phyloP scores from a whole-genome alignment of 2,329 filamentous ascomycete genomes.

The Ceratocystis papillata region DNA sequence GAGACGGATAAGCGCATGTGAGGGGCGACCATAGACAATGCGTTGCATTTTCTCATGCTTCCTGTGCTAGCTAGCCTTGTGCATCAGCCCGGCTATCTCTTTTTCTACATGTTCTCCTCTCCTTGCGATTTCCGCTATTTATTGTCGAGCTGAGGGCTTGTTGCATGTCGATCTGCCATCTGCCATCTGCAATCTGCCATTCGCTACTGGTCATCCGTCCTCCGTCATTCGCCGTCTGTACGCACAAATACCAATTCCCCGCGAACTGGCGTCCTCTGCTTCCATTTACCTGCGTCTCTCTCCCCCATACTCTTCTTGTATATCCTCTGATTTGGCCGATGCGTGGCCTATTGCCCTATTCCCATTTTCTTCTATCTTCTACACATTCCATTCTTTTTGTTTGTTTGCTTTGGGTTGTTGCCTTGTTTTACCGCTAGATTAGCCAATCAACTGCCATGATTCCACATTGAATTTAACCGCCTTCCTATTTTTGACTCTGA shows the following conservation, averaged over 20 bases:
- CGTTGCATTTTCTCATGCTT: not conserved
- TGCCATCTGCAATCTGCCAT: too few relatives aligned
- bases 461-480: not conserved
- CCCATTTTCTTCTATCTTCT: not conserved
- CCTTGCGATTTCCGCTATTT: not conserved
- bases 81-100: too few relatives aligned
- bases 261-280: not conserved
- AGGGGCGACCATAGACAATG: not conserved
- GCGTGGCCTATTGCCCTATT: not conserved
- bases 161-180: not conserved
- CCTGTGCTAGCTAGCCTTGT: not conserved
- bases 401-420: not conserved
- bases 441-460: conserved; percentile 4
- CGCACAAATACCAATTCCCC: not conserved
- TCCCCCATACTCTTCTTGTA: too few relatives aligned
- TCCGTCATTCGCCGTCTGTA: too few relatives aligned
- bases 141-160: not conserved
- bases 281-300: too few relatives aligned
- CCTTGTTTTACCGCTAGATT: conserved; percentile 1
- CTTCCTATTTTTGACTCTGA: not conserved
- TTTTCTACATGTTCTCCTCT: not conserved
- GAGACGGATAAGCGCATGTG: conserved; percentile 22
- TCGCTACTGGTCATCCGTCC: too few relatives aligned
- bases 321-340: not conserved
- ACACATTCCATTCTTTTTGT: not conserved